Evolutionary conservation across 2,329 filamentous ascomycete genomes (phyloP).

Genomic region (Endothia cerciana): DNA sequence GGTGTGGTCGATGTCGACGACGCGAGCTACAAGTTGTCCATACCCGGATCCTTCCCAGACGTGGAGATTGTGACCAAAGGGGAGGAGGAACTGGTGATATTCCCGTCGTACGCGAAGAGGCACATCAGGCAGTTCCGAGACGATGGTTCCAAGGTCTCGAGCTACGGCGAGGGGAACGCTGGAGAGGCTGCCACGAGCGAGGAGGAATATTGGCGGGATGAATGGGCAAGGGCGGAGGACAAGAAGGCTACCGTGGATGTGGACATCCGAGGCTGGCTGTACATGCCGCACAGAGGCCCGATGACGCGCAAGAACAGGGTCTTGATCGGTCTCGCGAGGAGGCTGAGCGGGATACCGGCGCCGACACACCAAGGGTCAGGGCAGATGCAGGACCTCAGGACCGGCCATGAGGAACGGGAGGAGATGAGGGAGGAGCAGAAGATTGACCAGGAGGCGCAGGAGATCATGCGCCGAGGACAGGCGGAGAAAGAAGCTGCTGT

Average conservation of each 20-base stretch:
- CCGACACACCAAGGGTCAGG: slow-evolving; percentile 52
- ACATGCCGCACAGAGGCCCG: slow-evolving; percentile 80
- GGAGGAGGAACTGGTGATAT: slow-evolving; percentile 90
- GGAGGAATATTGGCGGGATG: slow-evolving; percentile 74
- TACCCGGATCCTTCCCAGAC: slow-evolving; percentile 81
- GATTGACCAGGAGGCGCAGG: slow-evolving; percentile 74
- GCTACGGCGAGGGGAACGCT: slow-evolving; percentile 10
- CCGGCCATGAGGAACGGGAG: slow-evolving; percentile 49
- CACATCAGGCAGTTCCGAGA: slow-evolving; percentile 67
- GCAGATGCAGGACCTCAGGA: slow-evolving; percentile 30
- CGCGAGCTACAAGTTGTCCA: slow-evolving; percentile 48
- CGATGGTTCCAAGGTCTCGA: slow-evolving; percentile 37
- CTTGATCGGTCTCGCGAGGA: slow-evolving; percentile 81
- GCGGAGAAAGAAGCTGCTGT: slow-evolving; percentile 72
- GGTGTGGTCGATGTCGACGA: slow-evolving; percentile 40
- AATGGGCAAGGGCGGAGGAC: slow-evolving; percentile 81
- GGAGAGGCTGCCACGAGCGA: slow-evolving; percentile 54
- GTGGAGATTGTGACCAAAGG: slow-evolving; percentile 79
- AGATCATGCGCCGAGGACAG: slow-evolving; percentile 74
- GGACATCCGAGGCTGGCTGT: slow-evolving; percentile 95
- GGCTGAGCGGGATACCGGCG: slow-evolving; percentile 83
- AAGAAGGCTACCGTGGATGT: slow-evolving; percentile 89
- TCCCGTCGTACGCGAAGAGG: slow-evolving; percentile 87
- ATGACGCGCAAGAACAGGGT: slow-evolving; percentile 87
- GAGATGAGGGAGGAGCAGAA: slow-evolving; percentile 62